Base-by-base conservation (phyloP, 148 eudicot genomes). In the Fallopia convolvulus region DNA sequence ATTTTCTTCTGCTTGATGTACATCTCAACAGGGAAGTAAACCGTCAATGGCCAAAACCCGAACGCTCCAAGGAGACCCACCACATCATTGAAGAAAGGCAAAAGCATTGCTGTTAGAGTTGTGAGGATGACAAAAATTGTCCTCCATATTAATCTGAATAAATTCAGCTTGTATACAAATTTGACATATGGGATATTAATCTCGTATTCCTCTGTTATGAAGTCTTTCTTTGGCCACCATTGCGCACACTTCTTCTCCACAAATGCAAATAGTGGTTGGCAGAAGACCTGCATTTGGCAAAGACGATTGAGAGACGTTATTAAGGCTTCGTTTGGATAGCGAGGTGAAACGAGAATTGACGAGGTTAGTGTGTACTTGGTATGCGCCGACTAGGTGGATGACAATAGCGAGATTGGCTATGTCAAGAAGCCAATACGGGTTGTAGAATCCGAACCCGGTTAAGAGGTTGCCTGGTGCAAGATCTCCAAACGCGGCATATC, bases 401-500 rank as follows among this genome's bases (percentile, higher is more conserved):
- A 85, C 85, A 33, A 87, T 87, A 17, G 88, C 88, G 5, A 81
- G 20, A 56, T 87, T 87, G 75, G 88, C 88, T 23, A 87, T 80
- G 80, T 87, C 90, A 13, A 87, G 82, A 33, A 87, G 80, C 88
- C 88, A 87, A 42, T 81, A 87, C 0, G 90, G 90, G 56, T 87
- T 82, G 81, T 85, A 87, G 65, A 87, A 87, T 2, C 90, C 88
- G 14, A 85, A 87, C 15, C 90, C 90, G 11, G 90, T 87, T 20
- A 87, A 82, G 32, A 87, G 86, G 74, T 87, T 87, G 32, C 88
- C 90, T 0, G 90, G 90, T 7, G 88, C 74, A 18, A 32, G 21
- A 76, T 85, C 90, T 8, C 90, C 90, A 71, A 87, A 87, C 15
- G 90, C 90, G 4, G 88, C 90, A 75, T 88, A 85, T 21, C 90